Conservation (phyloP, 2,329 filamentous ascomycete genomes). For the Pleomassaria siparia region DNA sequence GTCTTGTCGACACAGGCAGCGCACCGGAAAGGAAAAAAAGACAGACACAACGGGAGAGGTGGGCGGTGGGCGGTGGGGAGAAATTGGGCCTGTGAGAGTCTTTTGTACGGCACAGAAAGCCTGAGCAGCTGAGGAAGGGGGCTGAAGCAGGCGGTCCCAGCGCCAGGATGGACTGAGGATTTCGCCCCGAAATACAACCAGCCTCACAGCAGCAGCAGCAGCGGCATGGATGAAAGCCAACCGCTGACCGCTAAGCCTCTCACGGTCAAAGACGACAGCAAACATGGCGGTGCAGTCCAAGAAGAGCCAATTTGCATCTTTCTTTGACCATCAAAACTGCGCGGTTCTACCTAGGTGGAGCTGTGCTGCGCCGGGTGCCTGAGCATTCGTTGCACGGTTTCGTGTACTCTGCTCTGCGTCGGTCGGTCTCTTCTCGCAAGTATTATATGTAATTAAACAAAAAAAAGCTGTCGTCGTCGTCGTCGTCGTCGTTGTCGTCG, state of each 20-base stretch:
- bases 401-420: no score
- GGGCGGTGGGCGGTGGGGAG: not conserved
- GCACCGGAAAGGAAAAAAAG: not conserved
- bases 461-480: not conserved
- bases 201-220: slow-evolving; percentile 2
- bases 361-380: no score
- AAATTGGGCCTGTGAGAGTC: slow-evolving; percentile 1
- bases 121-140: slow-evolving; percentile 6
- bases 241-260: not conserved
- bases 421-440: no score
- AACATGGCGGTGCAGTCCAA: not conserved
- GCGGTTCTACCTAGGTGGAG: not conserved
- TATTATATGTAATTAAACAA: no score
- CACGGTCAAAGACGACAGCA: not conserved
- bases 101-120: slow-evolving; percentile 10
- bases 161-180: not conserved
- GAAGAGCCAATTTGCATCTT: no score
- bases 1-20: not conserved
- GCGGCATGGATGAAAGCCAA: not conserved
- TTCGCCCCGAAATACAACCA: not conserved
- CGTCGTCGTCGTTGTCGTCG: no score
- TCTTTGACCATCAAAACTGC: not conserved
- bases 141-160: slow-evolving; percentile 6
- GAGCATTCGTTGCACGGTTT: no score
- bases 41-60: slow-evolving; percentile 6